Evolutionary conservation across 352 stramenopile species (phyloP).

Genomic region (Labyrinthula sp.): DNA sequence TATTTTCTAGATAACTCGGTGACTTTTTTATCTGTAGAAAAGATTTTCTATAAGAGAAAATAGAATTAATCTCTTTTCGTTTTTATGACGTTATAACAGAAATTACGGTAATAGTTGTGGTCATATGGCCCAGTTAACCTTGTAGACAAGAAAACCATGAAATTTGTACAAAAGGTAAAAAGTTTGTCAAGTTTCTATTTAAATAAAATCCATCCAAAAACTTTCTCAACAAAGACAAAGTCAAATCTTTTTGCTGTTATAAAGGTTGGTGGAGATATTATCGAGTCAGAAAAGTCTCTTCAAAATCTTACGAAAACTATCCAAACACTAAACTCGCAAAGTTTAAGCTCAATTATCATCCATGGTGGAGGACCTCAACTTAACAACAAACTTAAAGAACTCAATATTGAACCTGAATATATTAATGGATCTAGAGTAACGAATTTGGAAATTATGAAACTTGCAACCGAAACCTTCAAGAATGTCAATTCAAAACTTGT

Average conservation of each 20-base stretch:
- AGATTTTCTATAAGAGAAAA: too few relatives aligned
- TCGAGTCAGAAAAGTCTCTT: slow-evolving; percentile 59
- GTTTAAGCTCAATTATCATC: slow-evolving; percentile 57
- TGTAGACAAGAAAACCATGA: too few relatives aligned
- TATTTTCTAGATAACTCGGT: too few relatives aligned
- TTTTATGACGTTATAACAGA: too few relatives aligned
- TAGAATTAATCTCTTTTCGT: too few relatives aligned
- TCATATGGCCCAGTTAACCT: too few relatives aligned
- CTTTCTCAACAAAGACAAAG: too few relatives aligned
- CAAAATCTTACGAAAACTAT: slow-evolving; percentile 55
- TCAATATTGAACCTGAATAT: slow-evolving; percentile 59
- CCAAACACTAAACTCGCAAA: slow-evolving; percentile 52
- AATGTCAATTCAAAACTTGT: slow-evolving; percentile 54
- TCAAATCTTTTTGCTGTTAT: slow-evolving; percentile 52
- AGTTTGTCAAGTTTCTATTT: too few relatives aligned
- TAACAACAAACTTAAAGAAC: slow-evolving; percentile 52
- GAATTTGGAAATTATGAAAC: slow-evolving; percentile 54
- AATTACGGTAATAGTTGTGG: too few relatives aligned
- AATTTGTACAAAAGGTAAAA: too few relatives aligned
- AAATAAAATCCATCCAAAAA: too few relatives aligned
- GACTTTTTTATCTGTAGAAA: too few relatives aligned
- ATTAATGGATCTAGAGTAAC: slow-evolving; percentile 59
- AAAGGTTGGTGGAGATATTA: slow-evolving; percentile 62
- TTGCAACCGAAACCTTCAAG: slow-evolving; percentile 57
- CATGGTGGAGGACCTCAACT: slow-evolving; percentile 62